Evolutionary conservation across 2,329 filamentous ascomycete genomes (phyloP), one percentile per base, ranked within the genome.

Genomic region (Apiospora kogelbergensis): DNA sequence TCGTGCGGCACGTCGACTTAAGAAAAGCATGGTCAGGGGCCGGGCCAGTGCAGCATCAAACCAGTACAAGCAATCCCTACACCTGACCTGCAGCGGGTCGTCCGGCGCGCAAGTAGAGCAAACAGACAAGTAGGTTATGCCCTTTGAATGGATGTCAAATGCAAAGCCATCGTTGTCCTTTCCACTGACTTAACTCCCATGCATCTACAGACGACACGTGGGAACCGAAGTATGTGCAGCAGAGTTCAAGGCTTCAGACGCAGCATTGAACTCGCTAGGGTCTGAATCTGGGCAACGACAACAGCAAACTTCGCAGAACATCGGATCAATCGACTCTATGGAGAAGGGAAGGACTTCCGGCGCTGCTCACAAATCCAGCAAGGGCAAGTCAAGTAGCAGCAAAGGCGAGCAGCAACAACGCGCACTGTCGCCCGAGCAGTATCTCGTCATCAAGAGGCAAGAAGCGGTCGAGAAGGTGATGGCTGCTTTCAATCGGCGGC

Each of bases 401-500:
- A 72, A 53, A 68, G 68, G 70, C 66, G 69, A 73, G 13, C 40
- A 42, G 17, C 40, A 42, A 15, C 40, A 42, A 67, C 73, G 71
- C 67, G 41, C 63, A 33, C 63, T 65, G 30, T 60, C 73, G 20
- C 74, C 75, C 30, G 76, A 78, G 67, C 74, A 77, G 67, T 78
- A 73, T 71, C 71, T 77, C 66, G 72, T 74, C 57, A 71, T 70
- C 64, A 78, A 73, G 69, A 77, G 70, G 48, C 65, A 71, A 63
- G 70, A 75, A 42, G 74, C 72, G 3, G 71, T 78, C 37, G 75
- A 71, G 37, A 65, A 71, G 70, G 71, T 77, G 13, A 77, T 78
- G 76, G 72, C 71, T 57, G 67, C 37, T 20, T 78, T 78, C 57
- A 73, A 74, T n/a, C 72, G 65, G 65, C 77, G 76, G 76, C 70